Evolutionary conservation across 2,329 filamentous ascomycete species (phyloP).

Genomic region (Fusarium sp.): DNA sequence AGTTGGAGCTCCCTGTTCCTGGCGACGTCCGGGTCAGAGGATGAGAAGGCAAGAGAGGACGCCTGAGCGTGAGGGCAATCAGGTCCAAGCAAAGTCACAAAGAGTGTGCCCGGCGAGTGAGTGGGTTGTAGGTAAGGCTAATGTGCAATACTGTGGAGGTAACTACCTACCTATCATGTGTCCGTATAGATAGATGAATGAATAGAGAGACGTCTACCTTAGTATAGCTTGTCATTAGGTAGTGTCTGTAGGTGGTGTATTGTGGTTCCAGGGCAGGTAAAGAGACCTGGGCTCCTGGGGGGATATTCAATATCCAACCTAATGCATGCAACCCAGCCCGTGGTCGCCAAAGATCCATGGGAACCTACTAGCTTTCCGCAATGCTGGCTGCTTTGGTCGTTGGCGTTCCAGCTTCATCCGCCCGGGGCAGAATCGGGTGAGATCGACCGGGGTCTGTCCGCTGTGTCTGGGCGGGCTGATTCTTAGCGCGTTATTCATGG

Average conservation of each 20-base stretch:
- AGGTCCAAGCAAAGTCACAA: not conserved
- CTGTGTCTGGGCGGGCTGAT: constrained; percentile 11
- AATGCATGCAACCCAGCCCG: constrained; percentile 4
- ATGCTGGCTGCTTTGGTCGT: constrained; percentile 32
- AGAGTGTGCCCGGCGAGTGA: not conserved
- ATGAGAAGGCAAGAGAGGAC: not conserved
- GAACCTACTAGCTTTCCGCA: constrained; percentile 28
- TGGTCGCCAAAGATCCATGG: constrained; percentile 18
- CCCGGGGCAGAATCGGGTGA: constrained; percentile 17
- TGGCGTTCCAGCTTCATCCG: constrained; percentile 23
- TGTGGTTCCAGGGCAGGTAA: not conserved
- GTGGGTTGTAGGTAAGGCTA: not conserved
- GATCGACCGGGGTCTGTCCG: constrained; percentile 9
- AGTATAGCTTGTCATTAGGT: not conserved
- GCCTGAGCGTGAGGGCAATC: not conserved
- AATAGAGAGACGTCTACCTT: no score
- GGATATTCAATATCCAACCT: not conserved
- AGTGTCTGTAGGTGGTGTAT: not conserved
- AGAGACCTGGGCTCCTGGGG: not conserved
- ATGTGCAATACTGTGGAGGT: not conserved
- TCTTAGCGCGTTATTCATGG: not conserved
- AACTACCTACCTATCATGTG: not conserved
- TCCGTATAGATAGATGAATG: not conserved
- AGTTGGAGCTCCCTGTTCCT: constrained; percentile 26
- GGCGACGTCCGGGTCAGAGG: constrained; percentile 6